phyloP scores from a whole-genome alignment of 768 basidiomycete species.

The Paxillus involutus region DNA sequence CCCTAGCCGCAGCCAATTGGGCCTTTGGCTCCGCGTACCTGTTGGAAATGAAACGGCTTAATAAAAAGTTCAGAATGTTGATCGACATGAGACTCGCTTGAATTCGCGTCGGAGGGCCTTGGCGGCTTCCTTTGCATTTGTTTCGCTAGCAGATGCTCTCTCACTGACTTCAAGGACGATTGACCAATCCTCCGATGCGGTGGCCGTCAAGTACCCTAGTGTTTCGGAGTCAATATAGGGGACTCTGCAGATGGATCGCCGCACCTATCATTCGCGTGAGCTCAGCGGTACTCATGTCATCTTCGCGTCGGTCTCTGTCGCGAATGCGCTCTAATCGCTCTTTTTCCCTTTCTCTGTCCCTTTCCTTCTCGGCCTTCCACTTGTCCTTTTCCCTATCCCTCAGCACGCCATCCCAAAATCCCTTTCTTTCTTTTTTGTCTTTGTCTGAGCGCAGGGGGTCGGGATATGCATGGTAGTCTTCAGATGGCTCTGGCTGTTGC shows the following conservation, averaged over 20 bases:
- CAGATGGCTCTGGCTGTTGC: conserved; percentile 24
- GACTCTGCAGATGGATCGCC: not conserved
- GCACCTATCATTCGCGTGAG: conserved; percentile 73
- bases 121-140: conserved; percentile 80
- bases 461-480: conserved; percentile 30
- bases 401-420: conserved; percentile 50
- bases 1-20: conserved; percentile 75
- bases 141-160: conserved; percentile 68
- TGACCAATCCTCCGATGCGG: conserved; percentile 78
- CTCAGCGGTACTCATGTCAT: conserved; percentile 50
- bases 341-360: conserved; percentile 39
- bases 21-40: conserved; percentile 76
- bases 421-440: conserved; percentile 52
- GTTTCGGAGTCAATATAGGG: not conserved
- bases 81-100: conserved; percentile 49
- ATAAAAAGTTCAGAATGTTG: conserved; percentile 7
- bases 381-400: conserved; percentile 36
- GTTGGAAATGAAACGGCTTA: conserved; percentile 5
- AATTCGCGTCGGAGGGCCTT: conserved; percentile 82
- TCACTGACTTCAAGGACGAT: conserved; percentile 87
- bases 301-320: conserved; percentile 32
- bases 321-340: conserved; percentile 31
- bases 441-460: conserved; percentile 30
- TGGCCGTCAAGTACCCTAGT: conserved; percentile 71
- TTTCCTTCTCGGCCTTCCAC: conserved; percentile 28